Percentiles rank a stretch among this genome's conserved stretches.
phyloP scores from a whole-genome alignment of 208 protist species.

The Trypanosoma mega region DNA sequence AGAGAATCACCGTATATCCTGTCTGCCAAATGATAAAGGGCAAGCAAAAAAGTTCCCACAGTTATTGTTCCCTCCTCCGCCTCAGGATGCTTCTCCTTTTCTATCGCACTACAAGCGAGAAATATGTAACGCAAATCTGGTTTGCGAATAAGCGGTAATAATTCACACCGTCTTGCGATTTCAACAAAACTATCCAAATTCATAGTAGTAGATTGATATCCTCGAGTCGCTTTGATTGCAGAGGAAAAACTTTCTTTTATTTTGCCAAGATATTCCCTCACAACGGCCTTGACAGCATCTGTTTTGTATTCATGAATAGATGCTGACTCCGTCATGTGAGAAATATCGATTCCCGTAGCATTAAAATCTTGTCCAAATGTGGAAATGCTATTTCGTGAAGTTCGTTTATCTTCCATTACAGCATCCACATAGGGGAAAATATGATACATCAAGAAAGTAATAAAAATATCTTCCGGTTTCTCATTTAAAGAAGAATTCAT shows the following conservation, averaged over 20 bases:
- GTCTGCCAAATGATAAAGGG: slow-evolving; percentile 57
- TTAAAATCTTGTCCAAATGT: not conserved
- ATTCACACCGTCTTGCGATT: slow-evolving; percentile 29
- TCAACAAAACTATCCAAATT: slow-evolving; percentile 44
- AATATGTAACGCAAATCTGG: slow-evolving; percentile 45
- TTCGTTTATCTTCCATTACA: slow-evolving; percentile 19
- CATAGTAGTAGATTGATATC: slow-evolving; percentile 30
- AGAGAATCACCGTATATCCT: slow-evolving; percentile 42
- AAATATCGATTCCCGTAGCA: not conserved
- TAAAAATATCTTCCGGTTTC: slow-evolving; percentile 22
- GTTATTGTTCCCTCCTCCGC: slow-evolving; percentile 29
- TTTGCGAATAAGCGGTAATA: slow-evolving; percentile 54
- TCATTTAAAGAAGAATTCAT: slow-evolving; percentile 12
- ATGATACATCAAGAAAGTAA: slow-evolving; percentile 34
- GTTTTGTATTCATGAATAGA: slow-evolving; percentile 31
- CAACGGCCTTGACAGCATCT: slow-evolving; percentile 28
- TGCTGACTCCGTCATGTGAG: not conserved
- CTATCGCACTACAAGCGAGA: slow-evolving; percentile 26
- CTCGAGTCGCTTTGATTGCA: slow-evolving; percentile 15
- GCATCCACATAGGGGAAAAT: slow-evolving; percentile 33
- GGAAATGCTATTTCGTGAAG: not conserved
- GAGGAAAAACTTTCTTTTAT: slow-evolving; percentile 45
- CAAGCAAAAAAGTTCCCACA: slow-evolving; percentile 31
- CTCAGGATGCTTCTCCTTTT: slow-evolving; percentile 14
- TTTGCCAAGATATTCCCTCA: slow-evolving; percentile 33